Evolutionary conservation across 495 filamentous ascomycete genomes (phyloP), one percentile per base, ranked within the genome.

Genomic region (Xylaria curta): DNA sequence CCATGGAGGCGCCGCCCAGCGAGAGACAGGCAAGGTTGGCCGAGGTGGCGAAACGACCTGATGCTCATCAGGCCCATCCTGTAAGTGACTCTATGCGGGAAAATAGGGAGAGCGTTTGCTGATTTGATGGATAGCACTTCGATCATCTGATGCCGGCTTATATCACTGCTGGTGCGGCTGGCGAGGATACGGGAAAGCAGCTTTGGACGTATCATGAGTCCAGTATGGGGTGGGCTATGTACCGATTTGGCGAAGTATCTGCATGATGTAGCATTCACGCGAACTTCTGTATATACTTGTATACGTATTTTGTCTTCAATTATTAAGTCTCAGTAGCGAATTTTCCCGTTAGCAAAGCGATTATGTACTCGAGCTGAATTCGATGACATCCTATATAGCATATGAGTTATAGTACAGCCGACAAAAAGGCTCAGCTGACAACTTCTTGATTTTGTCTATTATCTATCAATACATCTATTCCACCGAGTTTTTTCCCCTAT

Each of bases 61-160:
- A 94, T 85, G 92, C 92, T 1, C 88, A 87, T 58, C 84, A 90
- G 79, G 92, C 94, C 33, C 94, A 97, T 82, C 94, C 94, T 9
- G 77, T 79, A 56, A 87, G 80, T 8, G 8, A 9, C 1, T 10
- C 38, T 42, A 0, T 7, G 13, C 28, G 4, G 8, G 17, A 9
- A 17, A 12, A 12, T 3, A n/a, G 8, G 17, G 10, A 28, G 46
- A 4, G 0, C 4, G 17, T 15, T 53, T 64, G 19, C 59, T 70
- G 13, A 70, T 64, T 15, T 15, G 21, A 19, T n/a, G 8, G 21
- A 5, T 10, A 79, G 67, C 81, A 77, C 59, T 85, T 94, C 76
- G 93, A 97, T 49, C 94, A 97, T 82, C 75, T 97, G 63, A 85
- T 95, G 80, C 94, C 94, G 0, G 85, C 95, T 26, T 88, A 92